These are phyloP conservation scores for Cairneyella variabilis DNA, from an alignment of 495 filamentous ascomycete species.

Conservation along the genomic window DNA sequence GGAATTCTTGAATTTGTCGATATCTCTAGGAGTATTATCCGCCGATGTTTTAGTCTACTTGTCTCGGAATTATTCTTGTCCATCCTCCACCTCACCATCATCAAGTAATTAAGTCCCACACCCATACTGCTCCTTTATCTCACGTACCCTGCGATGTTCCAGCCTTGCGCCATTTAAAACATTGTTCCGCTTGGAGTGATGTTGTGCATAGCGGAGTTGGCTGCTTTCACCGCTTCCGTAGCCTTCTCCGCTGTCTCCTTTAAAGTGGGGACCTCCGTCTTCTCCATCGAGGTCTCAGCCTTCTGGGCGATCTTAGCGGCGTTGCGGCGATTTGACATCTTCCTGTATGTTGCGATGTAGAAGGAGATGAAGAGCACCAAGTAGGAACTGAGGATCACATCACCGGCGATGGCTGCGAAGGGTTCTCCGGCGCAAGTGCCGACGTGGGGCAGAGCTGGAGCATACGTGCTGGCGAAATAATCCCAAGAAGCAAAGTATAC, in stretches of 20 bases:
- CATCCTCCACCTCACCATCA: too few species aligned
- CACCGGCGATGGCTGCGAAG: conserved; percentile 88
- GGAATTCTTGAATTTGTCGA: too few species aligned
- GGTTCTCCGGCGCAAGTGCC: conserved; percentile 91
- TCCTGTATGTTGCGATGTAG: conserved; percentile 82
- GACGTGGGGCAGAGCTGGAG: conserved; percentile 68
- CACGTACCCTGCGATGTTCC: too few species aligned
- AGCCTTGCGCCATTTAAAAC: background rate
- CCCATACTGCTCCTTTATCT: too few species aligned
- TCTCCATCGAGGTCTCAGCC: conserved; percentile 6
- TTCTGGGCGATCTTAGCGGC: conserved; percentile 5
- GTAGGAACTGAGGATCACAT: conserved; percentile 84
- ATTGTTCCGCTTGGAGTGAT: background rate
- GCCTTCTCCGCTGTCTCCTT: conserved; percentile 6
- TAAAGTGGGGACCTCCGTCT: conserved; percentile 7
- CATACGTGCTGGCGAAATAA: conserved; percentile 88
- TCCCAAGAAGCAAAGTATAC: conserved; percentile 92
- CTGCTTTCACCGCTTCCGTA: background rate
- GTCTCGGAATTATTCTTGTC: too few species aligned
- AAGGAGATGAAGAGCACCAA: conserved; percentile 94
- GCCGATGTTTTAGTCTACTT: too few species aligned
- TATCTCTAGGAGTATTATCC: too few species aligned
- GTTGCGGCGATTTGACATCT: conserved; percentile 3
- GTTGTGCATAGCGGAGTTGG: background rate
- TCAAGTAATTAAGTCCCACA: too few species aligned